Percentiles rank a stretch among this genome's conserved stretches.
phyloP scores from a whole-genome alignment of 2,329 filamentous ascomycete species.

The Dothiorella sarmentorum region DNA sequence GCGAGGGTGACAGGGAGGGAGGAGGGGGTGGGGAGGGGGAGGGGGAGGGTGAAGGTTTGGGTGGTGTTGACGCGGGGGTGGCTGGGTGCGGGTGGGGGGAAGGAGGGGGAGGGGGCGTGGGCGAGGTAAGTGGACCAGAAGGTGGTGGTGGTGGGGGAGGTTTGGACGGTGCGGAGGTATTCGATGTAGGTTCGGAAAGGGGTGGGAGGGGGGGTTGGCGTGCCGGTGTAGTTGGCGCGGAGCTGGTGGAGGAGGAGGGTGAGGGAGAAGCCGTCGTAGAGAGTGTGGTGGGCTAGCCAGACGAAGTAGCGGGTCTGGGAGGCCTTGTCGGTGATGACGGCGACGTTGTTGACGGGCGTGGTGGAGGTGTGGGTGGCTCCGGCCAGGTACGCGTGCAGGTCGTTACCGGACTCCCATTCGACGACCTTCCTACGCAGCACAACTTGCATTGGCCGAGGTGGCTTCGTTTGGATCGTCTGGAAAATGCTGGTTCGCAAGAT shows the following conservation, averaged over 20 bases:
- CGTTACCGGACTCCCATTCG: constrained; percentile 25
- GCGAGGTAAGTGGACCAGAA: constrained; percentile 47
- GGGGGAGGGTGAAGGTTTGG: constrained; percentile 50
- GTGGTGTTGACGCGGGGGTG: constrained; percentile 28
- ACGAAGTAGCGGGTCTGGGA: constrained; percentile 29
- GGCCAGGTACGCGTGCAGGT: constrained; percentile 34
- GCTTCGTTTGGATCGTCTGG: constrained; percentile 25
- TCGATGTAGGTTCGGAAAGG: constrained; percentile 49
- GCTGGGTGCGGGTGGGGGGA: constrained; percentile 27
- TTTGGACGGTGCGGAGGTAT: constrained; percentile 39
- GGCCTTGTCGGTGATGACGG: constrained; percentile 23
- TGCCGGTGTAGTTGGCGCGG: constrained; percentile 25
- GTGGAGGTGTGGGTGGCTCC: constrained; percentile 25
- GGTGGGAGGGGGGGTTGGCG: constrained; percentile 5
- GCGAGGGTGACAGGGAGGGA: constrained; percentile 37
- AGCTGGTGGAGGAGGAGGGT: constrained; percentile 30
- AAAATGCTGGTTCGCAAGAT: constrained; percentile 47
- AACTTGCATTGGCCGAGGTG: constrained; percentile 29
- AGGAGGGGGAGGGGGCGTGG: constrained; percentile 41
- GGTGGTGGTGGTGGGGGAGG: constrained; percentile 31
- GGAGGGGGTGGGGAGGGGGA: constrained; percentile 25
- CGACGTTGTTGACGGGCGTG: constrained; percentile 25
- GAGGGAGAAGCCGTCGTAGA: constrained; percentile 41
- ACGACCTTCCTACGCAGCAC: constrained; percentile 29
- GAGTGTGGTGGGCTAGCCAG: constrained; percentile 40